These are phyloP conservation scores for Alternaria panax DNA, from an alignment of 2,329 filamentous ascomycete species.

Conservation along the genomic window DNA sequence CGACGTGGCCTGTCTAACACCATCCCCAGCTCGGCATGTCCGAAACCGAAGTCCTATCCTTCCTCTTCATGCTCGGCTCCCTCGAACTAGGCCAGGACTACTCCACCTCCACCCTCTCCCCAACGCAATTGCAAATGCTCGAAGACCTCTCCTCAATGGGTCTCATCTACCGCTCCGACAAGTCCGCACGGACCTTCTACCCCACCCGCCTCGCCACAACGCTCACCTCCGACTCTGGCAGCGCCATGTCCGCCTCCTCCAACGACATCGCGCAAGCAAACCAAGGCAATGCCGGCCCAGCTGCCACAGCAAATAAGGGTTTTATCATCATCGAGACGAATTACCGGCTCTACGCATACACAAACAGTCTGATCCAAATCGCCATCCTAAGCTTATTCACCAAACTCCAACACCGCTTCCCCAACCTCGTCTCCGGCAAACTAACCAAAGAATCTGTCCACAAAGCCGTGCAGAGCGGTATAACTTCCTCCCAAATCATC, in stretches of 20 bases:
- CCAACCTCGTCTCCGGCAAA: constrained; percentile 91
- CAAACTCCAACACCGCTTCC: constrained; percentile 86
- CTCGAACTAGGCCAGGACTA: constrained; percentile 92
- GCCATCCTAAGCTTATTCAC: constrained; percentile 91
- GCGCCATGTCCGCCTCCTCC: constrained; percentile 52
- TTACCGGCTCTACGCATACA: constrained; percentile 97
- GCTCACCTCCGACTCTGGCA: constrained; percentile 77
- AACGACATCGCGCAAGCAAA: constrained; percentile 61
- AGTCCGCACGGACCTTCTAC: constrained; percentile 68
- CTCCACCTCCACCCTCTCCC: constrained; percentile 81
- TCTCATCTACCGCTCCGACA: constrained; percentile 74
- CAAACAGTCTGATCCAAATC: constrained; percentile 90
- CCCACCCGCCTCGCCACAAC: constrained; percentile 94
- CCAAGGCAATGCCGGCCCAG: constrained; percentile 17
- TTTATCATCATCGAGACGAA: constrained; percentile 98
- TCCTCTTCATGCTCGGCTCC: constrained; percentile 93
- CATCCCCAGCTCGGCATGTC: constrained; percentile 71
- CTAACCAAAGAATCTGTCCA: constrained; percentile 89
- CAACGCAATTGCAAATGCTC: constrained; percentile 86
- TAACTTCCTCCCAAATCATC: constrained; percentile 95
- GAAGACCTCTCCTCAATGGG: constrained; percentile 90
- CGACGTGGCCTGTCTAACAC: not conserved
- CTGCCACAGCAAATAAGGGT: constrained; percentile 62
- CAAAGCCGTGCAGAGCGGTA: constrained; percentile 85
- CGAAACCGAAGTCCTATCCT: constrained; percentile 91